phyloP scores from a whole-genome alignment of 176 grass and related monocot species.

The Hyparrhenia diplandra region DNA sequence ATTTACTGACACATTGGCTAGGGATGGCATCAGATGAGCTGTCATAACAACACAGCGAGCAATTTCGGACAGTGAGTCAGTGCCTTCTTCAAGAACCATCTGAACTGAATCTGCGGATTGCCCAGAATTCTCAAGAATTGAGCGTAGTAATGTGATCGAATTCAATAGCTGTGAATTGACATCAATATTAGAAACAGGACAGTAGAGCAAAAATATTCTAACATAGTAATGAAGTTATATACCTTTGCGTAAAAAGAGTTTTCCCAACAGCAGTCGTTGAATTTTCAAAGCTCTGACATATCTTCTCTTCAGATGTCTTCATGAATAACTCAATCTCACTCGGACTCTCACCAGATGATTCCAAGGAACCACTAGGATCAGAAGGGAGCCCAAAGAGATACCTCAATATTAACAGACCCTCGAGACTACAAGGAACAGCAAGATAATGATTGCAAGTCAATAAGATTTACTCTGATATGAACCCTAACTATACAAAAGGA shows the following conservation, averaged over 20 bases:
- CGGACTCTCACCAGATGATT: constrained; percentile 48
- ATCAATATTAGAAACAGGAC: constrained; percentile 36
- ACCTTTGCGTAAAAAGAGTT: constrained; percentile 55
- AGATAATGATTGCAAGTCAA: constrained; percentile 15
- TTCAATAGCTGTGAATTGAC: constrained; percentile 46
- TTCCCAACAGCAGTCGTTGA: constrained; percentile 43
- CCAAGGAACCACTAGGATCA: constrained; percentile 37
- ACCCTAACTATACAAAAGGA: background rate
- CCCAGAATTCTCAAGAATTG: constrained; percentile 48
- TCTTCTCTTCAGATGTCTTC: constrained; percentile 51
- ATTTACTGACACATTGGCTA: constrained; percentile 20
- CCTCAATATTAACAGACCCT: constrained; percentile 66
- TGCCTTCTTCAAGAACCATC: constrained; percentile 47
- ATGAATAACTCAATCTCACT: constrained; percentile 44
- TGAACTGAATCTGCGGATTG: constrained; percentile 28
- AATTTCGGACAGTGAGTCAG: constrained; percentile 36
- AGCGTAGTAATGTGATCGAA: constrained; percentile 48
- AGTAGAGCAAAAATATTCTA: constrained; percentile 13
- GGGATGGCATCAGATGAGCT: constrained; percentile 59
- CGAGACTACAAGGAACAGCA: constrained; percentile 49
- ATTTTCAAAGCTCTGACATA: constrained; percentile 38
- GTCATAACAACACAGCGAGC: constrained; percentile 60
- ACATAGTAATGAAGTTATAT: constrained; percentile 11
- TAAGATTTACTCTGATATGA: constrained; percentile 13
- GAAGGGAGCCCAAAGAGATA: constrained; percentile 66